Base-by-base conservation (phyloP, 495 filamentous ascomycete species). In the Beverwykella pulmonaria region DNA sequence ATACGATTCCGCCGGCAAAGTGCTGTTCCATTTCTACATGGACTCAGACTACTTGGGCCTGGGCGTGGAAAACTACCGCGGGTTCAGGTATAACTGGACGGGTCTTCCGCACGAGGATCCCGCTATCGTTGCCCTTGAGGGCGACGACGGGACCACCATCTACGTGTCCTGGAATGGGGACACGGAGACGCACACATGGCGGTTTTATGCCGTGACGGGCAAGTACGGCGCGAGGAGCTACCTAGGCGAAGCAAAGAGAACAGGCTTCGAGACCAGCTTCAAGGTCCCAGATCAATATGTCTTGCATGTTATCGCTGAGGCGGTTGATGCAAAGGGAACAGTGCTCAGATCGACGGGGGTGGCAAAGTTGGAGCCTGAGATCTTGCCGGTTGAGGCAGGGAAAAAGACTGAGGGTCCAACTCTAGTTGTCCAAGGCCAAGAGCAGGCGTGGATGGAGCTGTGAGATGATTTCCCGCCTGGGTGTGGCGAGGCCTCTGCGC, bases 161-260 rank as follows among this genome's bases (percentile, higher is more conserved):
- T 81, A 78, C 69, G 77, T 81, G 12, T 79, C 76, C 2, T 80
- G 78, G 78, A 80, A 81, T 47, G 79, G 79, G 3, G 78, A 78
- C 48, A 80, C 78, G 5, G 75, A 80, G 63, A 79, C 75, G 0
- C 65, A 63, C 29, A 34, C 61, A 20, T 81, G 78, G 79, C 58
- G 74, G 12, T 80, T 80, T 69, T 80, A 75, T 65, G 67, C 71
- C 1, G 65, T 78, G 7, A 70, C 72, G 0, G 78, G 46, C 12
- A 39, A 39, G 12, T 23, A 76, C 59, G 76, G 75, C 9, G 77
- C 75, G 1, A 71, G 75, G 25, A 60, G 72, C 12, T 79, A 70
- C 60, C 55, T 80, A 53, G 79, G 78, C 15, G 75, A 81, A 39
- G 57, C 50, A 1, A 48, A 70, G 30, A 74, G 79, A 8, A 69